phyloP scores from a whole-genome alignment of 768 basidiomycete species.

The Tubosaeta brunneosetosa region DNA sequence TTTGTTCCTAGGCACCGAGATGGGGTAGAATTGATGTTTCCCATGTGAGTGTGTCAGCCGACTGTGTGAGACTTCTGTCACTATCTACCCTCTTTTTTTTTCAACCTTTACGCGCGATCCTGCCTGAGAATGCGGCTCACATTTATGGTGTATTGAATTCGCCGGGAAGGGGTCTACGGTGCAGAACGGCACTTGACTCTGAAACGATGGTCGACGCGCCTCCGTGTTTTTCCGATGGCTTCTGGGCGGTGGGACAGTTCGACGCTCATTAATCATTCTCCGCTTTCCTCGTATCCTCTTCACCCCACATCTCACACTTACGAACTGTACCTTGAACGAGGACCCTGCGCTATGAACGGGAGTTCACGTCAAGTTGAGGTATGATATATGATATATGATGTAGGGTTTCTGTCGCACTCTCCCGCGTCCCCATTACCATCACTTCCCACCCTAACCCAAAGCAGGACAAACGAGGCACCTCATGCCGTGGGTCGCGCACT shows the following conservation, averaged over 20 bases:
- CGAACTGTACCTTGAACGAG: background rate
- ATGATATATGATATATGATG: background rate
- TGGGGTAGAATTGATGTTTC: background rate
- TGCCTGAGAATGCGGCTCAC: background rate
- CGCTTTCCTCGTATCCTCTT: background rate
- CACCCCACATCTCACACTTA: background rate
- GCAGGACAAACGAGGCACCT: background rate
- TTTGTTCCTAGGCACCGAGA: constrained; percentile 2
- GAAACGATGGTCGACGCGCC: background rate
- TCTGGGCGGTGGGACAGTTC: background rate
- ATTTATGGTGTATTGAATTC: background rate
- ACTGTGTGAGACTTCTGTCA: background rate
- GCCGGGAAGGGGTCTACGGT: background rate
- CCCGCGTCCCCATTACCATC: background rate
- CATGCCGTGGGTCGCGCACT: background rate
- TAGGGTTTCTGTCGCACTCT: background rate
- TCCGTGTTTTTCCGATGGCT: background rate
- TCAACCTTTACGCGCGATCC: background rate
- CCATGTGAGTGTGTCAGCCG: constrained; percentile 1
- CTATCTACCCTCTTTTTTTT: background rate
- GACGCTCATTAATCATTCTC: background rate
- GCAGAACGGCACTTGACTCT: background rate
- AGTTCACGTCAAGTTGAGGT: background rate
- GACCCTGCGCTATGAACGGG: background rate
- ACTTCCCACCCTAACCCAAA: background rate